These are phyloP conservation scores for Fusarium burgessii DNA, from an alignment of 2,329 filamentous ascomycete species.

Conservation along the genomic window DNA sequence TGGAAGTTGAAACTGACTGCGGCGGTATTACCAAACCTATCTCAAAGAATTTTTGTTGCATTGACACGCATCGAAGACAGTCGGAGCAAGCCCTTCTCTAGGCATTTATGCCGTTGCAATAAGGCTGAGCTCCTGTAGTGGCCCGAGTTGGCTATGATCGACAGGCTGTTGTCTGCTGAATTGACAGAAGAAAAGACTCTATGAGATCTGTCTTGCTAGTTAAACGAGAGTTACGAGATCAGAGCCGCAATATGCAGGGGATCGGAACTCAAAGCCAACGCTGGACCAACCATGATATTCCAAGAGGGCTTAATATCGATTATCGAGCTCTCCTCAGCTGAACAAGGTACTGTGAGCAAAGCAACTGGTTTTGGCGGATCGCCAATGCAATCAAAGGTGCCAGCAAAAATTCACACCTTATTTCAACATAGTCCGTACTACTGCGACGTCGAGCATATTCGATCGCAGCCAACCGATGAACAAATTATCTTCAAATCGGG, in stretches of 20 bases:
- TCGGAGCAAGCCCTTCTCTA: constrained; percentile 6
- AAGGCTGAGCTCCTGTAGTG: constrained; percentile 37
- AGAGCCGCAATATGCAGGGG: constrained; percentile 37
- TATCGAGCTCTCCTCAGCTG: constrained; percentile 28
- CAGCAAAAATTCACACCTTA: constrained; percentile 2
- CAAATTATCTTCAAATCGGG: background rate
- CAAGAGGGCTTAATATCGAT: background rate
- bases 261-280: constrained; percentile 7
- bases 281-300: constrained; percentile 26
- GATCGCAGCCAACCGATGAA: background rate
- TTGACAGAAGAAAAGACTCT: constrained; percentile 23
- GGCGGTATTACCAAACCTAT: background rate
- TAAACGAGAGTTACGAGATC: constrained; percentile 1
- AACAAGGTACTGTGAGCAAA: constrained; percentile 13
- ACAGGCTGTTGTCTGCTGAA: constrained; percentile 36
- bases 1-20: background rate
- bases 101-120: constrained; percentile 12
- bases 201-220: background rate
- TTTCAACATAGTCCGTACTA: background rate
- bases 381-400: constrained; percentile 4
- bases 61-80: constrained; percentile 1
- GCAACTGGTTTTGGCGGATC: constrained; percentile 12
- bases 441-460: background rate
- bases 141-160: constrained; percentile 35
- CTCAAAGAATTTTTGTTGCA: background rate